These are phyloP conservation scores for Verticillium albo-atrum DNA, from an alignment of 2,329 filamentous ascomycete species.

Conservation along the genomic window DNA sequence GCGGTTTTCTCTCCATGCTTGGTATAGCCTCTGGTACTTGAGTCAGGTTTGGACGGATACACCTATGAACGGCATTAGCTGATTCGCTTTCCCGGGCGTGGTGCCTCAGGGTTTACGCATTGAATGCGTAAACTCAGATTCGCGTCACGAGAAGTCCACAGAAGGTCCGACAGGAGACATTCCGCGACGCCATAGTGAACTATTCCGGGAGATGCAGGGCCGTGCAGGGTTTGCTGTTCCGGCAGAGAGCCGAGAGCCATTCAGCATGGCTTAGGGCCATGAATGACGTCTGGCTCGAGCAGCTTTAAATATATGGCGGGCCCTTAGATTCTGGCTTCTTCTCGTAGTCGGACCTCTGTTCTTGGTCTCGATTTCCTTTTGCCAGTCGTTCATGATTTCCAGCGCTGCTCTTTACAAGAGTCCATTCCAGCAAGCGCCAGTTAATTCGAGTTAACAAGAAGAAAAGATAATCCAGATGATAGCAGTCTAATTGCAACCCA, in stretches of 20 bases:
- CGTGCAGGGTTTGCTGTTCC: neutral
- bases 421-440: too few relatives aligned
- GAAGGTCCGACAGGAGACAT: too few relatives aligned
- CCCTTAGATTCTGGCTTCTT: neutral
- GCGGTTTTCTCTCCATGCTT: slow-evolving; percentile 1
- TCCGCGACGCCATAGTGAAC: neutral
- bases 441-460: too few relatives aligned
- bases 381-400: too few relatives aligned
- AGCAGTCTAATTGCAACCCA: neutral
- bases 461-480: too few relatives aligned
- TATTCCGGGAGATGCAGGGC: neutral
- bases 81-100: neutral
- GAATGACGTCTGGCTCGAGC: neutral
- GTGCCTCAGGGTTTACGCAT: neutral
- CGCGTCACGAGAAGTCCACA: neutral
- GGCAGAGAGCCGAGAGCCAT: neutral
- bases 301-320: neutral
- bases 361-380: too few relatives aligned
- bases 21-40: neutral
- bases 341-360: neutral
- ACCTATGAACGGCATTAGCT: neutral
- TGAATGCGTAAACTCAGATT: neutral
- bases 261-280: neutral
- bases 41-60: neutral
- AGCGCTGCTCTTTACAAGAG: too few relatives aligned